phyloP scores from a whole-genome alignment of 805 yeast species.

The Candida schatavii region DNA sequence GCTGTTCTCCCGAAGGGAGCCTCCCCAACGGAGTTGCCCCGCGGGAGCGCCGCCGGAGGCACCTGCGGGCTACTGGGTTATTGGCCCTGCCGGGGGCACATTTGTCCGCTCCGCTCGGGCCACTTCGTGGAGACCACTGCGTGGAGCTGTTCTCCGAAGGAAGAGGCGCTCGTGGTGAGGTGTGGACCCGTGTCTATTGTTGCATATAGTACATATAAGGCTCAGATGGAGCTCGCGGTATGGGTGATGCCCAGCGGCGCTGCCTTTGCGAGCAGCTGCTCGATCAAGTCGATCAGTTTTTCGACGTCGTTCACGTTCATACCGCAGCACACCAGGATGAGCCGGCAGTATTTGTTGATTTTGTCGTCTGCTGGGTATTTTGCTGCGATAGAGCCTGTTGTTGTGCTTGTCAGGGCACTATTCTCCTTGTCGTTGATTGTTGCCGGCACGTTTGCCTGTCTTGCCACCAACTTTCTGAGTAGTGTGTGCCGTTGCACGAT shows the following conservation, averaged over 20 bases:
- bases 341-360: conserved; percentile 37
- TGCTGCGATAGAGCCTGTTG: conserved; percentile 16
- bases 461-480: conserved; percentile 13
- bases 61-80: too few species aligned
- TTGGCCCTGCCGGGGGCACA: neutral
- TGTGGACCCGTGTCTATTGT: neutral
- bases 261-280: conserved; percentile 31
- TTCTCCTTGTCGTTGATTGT: conserved; percentile 17
- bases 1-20: too few species aligned
- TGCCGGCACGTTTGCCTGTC: conserved; percentile 22
- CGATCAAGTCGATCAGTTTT: conserved; percentile 40
- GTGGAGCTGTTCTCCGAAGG: neutral
- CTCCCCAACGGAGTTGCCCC: too few species aligned
- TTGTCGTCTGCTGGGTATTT: conserved; percentile 29
- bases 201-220: too few species aligned
- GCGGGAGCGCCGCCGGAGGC: too few species aligned
- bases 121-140: neutral
- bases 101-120: neutral
- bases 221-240: neutral
- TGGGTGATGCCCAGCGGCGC: neutral
- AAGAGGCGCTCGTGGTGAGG: neutral
- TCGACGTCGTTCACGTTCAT: conserved; percentile 41
- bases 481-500: conserved; percentile 20
- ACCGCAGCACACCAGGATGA: conserved; percentile 42
- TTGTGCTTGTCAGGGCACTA: neutral